phyloP scores from a whole-genome alignment of 2,329 filamentous ascomycete genomes.

The Calycina marina region DNA sequence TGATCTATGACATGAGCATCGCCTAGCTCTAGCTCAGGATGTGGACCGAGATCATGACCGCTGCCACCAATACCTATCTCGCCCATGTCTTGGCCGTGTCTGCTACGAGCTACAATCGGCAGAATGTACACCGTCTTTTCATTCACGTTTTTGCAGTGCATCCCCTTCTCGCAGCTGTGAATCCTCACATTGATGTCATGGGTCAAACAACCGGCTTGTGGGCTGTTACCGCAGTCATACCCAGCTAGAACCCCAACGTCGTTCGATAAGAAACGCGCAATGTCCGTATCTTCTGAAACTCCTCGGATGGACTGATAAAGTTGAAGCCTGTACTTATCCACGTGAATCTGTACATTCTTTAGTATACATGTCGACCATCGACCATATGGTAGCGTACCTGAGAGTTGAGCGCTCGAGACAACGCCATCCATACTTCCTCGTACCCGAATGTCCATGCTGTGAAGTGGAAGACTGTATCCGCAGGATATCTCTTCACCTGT shows the following conservation, averaged over 20 bases:
- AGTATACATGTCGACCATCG: too few relatives aligned
- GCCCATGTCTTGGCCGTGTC: constrained; percentile 45
- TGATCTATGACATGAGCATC: constrained; percentile 32
- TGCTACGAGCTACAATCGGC: constrained; percentile 56
- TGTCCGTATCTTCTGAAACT: constrained; percentile 26
- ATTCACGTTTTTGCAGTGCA: constrained; percentile 36
- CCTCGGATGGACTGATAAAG: constrained; percentile 51
- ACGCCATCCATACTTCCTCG: constrained; percentile 78
- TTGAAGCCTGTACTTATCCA: constrained; percentile 65
- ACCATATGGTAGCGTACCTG: too few relatives aligned
- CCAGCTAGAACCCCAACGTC: constrained; percentile 59
- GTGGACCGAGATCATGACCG: constrained; percentile 55
- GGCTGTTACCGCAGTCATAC: constrained; percentile 58
- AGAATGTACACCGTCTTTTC: constrained; percentile 56
- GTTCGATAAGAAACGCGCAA: constrained; percentile 29
- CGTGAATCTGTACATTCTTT: constrained; percentile 54
- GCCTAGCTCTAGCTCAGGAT: constrained; percentile 48
- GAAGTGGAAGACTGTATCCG: constrained; percentile 68
- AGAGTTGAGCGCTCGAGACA: constrained; percentile 55
- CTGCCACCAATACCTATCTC: constrained; percentile 73
- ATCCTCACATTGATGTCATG: constrained; percentile 45
- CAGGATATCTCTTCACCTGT: constrained; percentile 53
- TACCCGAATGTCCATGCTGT: constrained; percentile 88
- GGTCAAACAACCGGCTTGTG: constrained; percentile 59
- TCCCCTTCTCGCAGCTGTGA: constrained; percentile 75